These are phyloP conservation scores for Daldinia loculata DNA, from an alignment of 495 filamentous ascomycete species.

Conservation along the genomic window DNA sequence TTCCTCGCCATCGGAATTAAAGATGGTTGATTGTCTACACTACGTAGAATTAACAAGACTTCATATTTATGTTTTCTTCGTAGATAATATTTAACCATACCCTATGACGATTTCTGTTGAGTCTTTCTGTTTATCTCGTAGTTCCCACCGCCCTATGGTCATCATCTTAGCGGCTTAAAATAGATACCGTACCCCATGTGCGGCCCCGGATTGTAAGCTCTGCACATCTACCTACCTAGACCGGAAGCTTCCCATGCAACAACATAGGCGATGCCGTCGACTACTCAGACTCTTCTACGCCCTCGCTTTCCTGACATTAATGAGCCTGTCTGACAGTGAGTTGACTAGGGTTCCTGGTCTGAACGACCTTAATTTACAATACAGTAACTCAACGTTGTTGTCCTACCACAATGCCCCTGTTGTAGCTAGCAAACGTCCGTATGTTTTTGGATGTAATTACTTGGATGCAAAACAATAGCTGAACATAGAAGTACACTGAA, in stretches of 20 bases:
- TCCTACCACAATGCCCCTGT: background rate
- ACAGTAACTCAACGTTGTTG: background rate
- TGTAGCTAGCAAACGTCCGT: constrained; percentile 1
- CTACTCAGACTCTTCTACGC: background rate
- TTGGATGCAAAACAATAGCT: background rate
- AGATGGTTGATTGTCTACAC: background rate
- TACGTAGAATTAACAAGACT: too few relatives aligned
- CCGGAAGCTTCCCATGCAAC: background rate
- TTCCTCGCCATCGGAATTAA: background rate
- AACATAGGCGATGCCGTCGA: background rate
- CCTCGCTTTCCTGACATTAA: constrained; percentile 1
- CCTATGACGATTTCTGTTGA: constrained; percentile 1
- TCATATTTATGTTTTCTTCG: too few relatives aligned
- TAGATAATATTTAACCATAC: background rate
- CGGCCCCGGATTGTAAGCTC: background rate
- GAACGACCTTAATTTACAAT: background rate
- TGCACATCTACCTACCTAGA: background rate
- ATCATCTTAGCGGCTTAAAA: constrained; percentile 3
- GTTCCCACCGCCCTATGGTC: background rate
- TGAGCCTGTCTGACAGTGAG: background rate
- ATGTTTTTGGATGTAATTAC: background rate
- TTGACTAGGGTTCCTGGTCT: background rate
- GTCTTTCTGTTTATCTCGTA: constrained; percentile 11
- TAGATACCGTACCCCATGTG: background rate
- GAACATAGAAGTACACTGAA: background rate